Evolutionary conservation across 2,329 filamentous ascomycete species (phyloP), one percentile per base, ranked within the genome.

Genomic region (Emmonsia crescens): DNA sequence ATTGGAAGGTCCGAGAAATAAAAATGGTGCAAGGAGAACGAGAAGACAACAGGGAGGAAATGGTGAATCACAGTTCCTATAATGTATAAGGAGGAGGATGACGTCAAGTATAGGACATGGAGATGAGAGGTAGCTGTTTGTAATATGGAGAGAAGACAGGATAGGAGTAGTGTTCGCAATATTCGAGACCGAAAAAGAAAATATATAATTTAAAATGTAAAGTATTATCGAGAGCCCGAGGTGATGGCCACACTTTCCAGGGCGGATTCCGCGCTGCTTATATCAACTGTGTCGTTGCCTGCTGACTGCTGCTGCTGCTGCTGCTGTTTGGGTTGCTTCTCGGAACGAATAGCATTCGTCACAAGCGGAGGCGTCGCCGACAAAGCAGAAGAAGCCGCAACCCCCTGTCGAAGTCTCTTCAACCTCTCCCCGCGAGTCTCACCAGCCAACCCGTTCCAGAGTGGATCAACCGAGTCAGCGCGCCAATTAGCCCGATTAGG

Each of bases 401-500:
- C 51, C 3, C 51, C 29, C 27, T 75, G 72, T 57, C 68, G 71
- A 19, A 76, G 65, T 10, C 75, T 71, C 59, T 71, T 74, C 51
- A 76, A 66, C 38, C 74, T 69, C 24, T 75, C 74, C 1, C 68
- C 64, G 9, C 75, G 69, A 12, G 69, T 72, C 62, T 76, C 74
- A n/a, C 74, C 74, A 24, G 73, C 73, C 5, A 75, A 66, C 63
- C 72, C 71, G 21, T 71, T 68, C 70, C 73, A 73, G 52, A 75
- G 70, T 5, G 74, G 75, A 60, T 78, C 76, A 29, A 78, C 72
- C 3, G 75, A 74, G 63, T 78, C 76, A 21, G 72, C 73, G 14
- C 75, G 73, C 76, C 76, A 78, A 58, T 77, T 77, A 6, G 70
- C 67, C 44, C 69, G 44, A 62, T 65, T 66, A 33, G 72, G 65